A percentile compares a stretch with the other conserved stretches of the same genome.
Evolutionary conservation across 208 protist species (phyloP).

Genomic region (Leishmania martiniquensis): DNA sequence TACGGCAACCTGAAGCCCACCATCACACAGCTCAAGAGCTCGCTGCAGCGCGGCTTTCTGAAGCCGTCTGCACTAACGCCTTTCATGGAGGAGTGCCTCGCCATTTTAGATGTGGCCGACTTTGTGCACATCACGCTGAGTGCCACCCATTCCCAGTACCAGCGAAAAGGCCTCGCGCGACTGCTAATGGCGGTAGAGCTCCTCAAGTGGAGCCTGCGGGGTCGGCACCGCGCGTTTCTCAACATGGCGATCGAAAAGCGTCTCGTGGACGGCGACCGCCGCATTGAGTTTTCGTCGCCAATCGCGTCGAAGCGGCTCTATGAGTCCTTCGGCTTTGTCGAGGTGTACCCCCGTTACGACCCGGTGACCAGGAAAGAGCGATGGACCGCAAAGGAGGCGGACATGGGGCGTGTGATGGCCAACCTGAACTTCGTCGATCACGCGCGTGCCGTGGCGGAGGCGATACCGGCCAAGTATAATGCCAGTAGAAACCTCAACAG

Average conservation of each 20-base stretch:
- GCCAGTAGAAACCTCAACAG: neutral
- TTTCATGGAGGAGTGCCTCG: slow-evolving; percentile 58
- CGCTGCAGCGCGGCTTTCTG: slow-evolving; percentile 53
- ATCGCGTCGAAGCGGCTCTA: slow-evolving; percentile 68
- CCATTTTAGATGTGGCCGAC: slow-evolving; percentile 69
- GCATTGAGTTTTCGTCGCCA: slow-evolving; percentile 65
- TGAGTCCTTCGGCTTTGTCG: slow-evolving; percentile 70
- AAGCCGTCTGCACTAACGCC: slow-evolving; percentile 28
- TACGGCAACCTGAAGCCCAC: slow-evolving; percentile 81
- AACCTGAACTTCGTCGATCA: slow-evolving; percentile 63
- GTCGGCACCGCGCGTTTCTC: slow-evolving; percentile 69
- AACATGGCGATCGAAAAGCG: slow-evolving; percentile 89
- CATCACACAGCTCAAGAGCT: slow-evolving; percentile 77
- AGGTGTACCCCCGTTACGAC: slow-evolving; percentile 83
- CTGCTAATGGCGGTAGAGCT: slow-evolving; percentile 80
- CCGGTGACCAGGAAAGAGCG: slow-evolving; percentile 56
- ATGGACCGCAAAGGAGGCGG: slow-evolving; percentile 81
- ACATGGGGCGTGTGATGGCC: slow-evolving; percentile 85
- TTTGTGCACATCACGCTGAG: slow-evolving; percentile 88
- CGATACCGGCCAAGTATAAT: slow-evolving; percentile 11
- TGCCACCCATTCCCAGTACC: slow-evolving; percentile 68
- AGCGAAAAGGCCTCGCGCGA: slow-evolving; percentile 56
- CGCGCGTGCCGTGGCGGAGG: slow-evolving; percentile 27
- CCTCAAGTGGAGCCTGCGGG: slow-evolving; percentile 76
- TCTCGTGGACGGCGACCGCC: slow-evolving; percentile 63